These are phyloP conservation scores for Malania oleifera DNA, from an alignment of 164 flowering plant genomes.

Conservation along the genomic window DNA sequence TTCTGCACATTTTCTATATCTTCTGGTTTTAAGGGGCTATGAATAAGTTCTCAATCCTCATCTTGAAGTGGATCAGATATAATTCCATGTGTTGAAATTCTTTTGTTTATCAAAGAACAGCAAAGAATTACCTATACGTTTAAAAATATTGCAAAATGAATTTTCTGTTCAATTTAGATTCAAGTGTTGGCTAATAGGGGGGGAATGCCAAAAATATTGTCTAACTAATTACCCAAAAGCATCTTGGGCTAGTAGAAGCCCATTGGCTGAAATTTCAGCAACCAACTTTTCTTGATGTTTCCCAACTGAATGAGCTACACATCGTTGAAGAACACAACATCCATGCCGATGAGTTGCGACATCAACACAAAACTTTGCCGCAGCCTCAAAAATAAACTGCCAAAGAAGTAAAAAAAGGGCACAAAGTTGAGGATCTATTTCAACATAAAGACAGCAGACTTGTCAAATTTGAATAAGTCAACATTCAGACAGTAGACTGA, in stretches of 20 bases:
- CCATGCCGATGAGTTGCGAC: slow-evolving; percentile 55
- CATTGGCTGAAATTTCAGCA: slow-evolving; percentile 35
- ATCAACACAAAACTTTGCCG: slow-evolving; percentile 38
- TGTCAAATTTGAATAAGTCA: too few species aligned
- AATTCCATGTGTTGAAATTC: too few species aligned
- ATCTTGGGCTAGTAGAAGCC: slow-evolving; percentile 49
- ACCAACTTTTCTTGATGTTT: slow-evolving; percentile 31
- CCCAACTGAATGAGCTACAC: slow-evolving; percentile 40
- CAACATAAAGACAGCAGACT: background rate
- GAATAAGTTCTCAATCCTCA: too few species aligned
- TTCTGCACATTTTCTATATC: too few species aligned
- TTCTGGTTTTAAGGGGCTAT: too few species aligned
- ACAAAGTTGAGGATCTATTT: background rate
- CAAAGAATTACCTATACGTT: too few species aligned
- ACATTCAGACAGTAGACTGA: too few species aligned
- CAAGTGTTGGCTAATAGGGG: too few species aligned
- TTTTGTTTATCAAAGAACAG: too few species aligned
- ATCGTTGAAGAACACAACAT: slow-evolving; percentile 45
- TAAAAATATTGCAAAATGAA: too few species aligned
- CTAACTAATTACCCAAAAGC: slow-evolving; percentile 42
- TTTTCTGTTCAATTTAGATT: too few species aligned
- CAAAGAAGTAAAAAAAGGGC: slow-evolving; percentile 1
- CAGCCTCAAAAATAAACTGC: slow-evolving; percentile 48
- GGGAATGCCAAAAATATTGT: background rate
- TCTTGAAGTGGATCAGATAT: too few species aligned